These are phyloP conservation scores for Raffaelea deltoideospora DNA, from an alignment of 2,329 filamentous ascomycete species.

Conservation along the genomic window DNA sequence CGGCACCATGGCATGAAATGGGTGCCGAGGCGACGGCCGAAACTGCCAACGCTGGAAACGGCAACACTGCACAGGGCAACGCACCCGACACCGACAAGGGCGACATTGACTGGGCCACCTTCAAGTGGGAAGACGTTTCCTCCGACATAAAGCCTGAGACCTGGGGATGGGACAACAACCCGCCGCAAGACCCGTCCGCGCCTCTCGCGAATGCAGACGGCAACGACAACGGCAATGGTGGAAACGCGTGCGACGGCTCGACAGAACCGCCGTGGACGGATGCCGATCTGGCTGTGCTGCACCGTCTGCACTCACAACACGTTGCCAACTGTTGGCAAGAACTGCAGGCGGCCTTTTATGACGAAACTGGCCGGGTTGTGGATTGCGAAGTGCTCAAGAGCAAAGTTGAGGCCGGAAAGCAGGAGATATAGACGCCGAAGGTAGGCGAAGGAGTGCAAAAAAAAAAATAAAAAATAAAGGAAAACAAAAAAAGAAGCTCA, in stretches of 20 bases:
- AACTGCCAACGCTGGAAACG: too few relatives aligned
- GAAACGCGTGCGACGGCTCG: too few relatives aligned
- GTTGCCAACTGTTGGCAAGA: constrained; percentile 20
- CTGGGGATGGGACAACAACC: neutral
- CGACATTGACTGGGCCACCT: too few relatives aligned
- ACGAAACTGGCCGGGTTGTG: constrained; percentile 25
- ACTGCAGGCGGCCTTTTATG: constrained; percentile 28
- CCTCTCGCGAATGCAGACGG: too few relatives aligned
- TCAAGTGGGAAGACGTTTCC: neutral
- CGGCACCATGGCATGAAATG: neutral
- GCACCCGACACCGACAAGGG: too few relatives aligned
- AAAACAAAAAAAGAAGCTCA: neutral
- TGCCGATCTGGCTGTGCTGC: constrained; percentile 19
- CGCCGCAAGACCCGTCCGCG: too few relatives aligned
- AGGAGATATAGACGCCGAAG: neutral
- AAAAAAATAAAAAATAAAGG: neutral
- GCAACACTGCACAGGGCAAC: too few relatives aligned
- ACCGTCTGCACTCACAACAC: constrained; percentile 15
- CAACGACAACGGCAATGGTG: neutral
- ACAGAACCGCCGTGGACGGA: constrained; percentile 1
- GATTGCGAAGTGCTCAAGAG: constrained; percentile 21
- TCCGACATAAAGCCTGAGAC: neutral
- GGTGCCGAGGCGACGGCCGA: too few relatives aligned
- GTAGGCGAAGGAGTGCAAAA: neutral
- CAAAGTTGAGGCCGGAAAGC: constrained; percentile 14